A percentile compares a stretch with the other conserved stretches of the same genome.
Conservation (phyloP, 306 rosid genomes). For the Macrotyloma uniflorum region DNA sequence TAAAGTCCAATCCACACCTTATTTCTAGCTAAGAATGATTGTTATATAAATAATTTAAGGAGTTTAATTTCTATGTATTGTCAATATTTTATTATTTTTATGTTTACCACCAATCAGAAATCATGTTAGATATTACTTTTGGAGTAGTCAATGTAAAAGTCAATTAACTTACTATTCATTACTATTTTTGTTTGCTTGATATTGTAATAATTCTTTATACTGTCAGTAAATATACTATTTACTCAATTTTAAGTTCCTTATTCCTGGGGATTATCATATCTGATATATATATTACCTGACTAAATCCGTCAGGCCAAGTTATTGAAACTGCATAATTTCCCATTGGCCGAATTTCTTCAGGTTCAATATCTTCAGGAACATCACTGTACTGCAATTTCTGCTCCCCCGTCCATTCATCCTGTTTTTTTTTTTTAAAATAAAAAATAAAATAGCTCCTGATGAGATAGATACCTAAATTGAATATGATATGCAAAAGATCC, state of each 20-base stretch:
- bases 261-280: not conserved
- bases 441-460: conserved; percentile 26
- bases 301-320: conserved; percentile 94
- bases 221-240: not conserved
- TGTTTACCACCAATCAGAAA: too few relatives aligned
- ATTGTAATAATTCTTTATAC: not conserved
- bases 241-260: not conserved
- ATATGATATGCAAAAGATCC: conserved; percentile 13
- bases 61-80: too few relatives aligned
- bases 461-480: conserved; percentile 31
- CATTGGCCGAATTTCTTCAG: conserved; percentile 91
- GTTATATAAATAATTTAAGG: too few relatives aligned
- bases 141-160: not conserved
- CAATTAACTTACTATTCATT: not conserved
- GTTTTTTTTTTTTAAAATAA: too few relatives aligned
- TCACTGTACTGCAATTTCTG: conserved; percentile 84
- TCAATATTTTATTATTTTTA: too few relatives aligned
- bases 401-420: conserved; percentile 98
- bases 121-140: too few relatives aligned
- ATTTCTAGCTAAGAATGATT: too few relatives aligned
- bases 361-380: conserved; percentile 89
- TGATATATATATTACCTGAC: conserved; percentile 61
- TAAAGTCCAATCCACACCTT: too few relatives aligned
- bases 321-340: conserved; percentile 95
- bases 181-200: not conserved